Evolutionary conservation across 2,329 filamentous ascomycete species (phyloP).

Genomic region (Cercospora sp.): DNA sequence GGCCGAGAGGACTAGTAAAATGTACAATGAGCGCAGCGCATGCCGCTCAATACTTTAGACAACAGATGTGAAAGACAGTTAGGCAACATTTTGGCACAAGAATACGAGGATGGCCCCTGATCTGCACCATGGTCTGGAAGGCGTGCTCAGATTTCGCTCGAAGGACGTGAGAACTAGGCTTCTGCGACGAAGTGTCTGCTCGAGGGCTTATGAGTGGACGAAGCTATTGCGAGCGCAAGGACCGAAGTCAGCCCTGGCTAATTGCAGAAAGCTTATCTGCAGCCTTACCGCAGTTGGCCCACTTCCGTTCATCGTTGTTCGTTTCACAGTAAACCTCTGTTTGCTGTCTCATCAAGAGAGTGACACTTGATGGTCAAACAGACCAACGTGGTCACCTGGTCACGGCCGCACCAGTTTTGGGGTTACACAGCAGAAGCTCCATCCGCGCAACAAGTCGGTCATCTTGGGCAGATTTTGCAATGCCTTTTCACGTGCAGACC

Average conservation of each 20-base stretch:
- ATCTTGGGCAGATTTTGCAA: not conserved
- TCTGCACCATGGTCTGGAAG: not conserved
- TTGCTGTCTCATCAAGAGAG: not conserved
- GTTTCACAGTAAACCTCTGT: not conserved
- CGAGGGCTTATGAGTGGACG: not conserved
- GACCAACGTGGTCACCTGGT: not conserved
- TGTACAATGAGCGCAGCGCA: not conserved
- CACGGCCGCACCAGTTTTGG: not conserved
- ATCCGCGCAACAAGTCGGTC: not conserved
- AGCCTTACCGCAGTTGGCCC: not conserved
- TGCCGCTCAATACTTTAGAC: not conserved
- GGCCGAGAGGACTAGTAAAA: not conserved
- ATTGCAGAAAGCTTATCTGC: not conserved
- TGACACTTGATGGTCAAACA: not conserved
- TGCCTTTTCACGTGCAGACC: not conserved
- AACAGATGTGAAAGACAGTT: not conserved
- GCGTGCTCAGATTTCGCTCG: not conserved
- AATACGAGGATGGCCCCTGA: not conserved
- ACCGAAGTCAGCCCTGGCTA: not conserved
- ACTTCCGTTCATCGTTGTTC: not conserved
- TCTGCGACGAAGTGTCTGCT: not conserved
- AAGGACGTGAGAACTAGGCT: not conserved
- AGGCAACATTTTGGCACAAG: not conserved
- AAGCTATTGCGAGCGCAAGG: not conserved
- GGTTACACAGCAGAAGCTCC: not conserved